Evolutionary conservation across 2,329 filamentous ascomycete species (phyloP).

Genomic region (Alternaria consortialis): DNA sequence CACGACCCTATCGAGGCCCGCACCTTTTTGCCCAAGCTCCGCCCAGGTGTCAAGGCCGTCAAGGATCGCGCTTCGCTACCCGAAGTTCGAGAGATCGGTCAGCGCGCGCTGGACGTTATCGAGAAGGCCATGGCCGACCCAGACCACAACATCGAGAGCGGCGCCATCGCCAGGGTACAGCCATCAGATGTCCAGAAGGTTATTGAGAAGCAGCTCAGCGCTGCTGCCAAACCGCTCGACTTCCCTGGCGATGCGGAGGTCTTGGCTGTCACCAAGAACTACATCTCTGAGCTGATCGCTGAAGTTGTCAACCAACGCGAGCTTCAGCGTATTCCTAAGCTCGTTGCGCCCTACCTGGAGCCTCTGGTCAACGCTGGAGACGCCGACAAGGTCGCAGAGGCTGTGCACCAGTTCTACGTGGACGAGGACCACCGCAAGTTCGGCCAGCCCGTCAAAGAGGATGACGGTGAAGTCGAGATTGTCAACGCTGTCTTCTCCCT

Average conservation of each 20-base stretch:
- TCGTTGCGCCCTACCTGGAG: constrained; percentile 78
- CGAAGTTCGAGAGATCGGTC: constrained; percentile 90
- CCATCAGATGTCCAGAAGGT: constrained; percentile 77
- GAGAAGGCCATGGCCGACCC: constrained; percentile 83
- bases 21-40: constrained; percentile 92
- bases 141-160: constrained; percentile 63
- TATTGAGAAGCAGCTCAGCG: constrained; percentile 79
- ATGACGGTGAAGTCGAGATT: constrained; percentile 93
- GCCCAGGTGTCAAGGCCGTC: constrained; percentile 91
- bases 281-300: constrained; percentile 83
- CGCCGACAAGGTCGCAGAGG: constrained; percentile 72
- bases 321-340: constrained; percentile 73
- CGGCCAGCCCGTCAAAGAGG: constrained; percentile 83
- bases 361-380: constrained; percentile 71
- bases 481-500: constrained; percentile 98
- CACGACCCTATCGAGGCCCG: constrained; percentile 95
- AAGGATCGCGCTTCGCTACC: constrained; percentile 88
- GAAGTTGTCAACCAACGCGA: constrained; percentile 88
- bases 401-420: constrained; percentile 79
- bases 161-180: constrained; percentile 70
- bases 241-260: constrained; percentile 68
- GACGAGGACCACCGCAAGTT: constrained; percentile 88
- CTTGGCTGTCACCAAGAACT: constrained; percentile 73
- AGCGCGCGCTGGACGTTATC: constrained; percentile 84
- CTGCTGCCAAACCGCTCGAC: constrained; percentile 68